These are phyloP conservation scores for Rosa lucieae DNA, from an alignment of 306 rosid species.

Conservation along the genomic window DNA sequence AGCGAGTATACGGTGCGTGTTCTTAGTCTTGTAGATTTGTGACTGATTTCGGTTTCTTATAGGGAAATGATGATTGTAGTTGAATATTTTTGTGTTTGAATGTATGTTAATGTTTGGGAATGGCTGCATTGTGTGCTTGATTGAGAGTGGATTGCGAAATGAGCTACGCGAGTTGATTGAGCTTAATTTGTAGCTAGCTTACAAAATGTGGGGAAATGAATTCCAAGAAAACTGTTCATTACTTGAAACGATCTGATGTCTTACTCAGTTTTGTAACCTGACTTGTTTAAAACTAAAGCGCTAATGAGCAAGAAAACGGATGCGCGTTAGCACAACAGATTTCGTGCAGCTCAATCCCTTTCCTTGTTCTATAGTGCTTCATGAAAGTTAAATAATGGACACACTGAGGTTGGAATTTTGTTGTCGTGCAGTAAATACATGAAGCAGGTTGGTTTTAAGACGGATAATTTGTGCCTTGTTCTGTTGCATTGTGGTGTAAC, in stretches of 20 bases:
- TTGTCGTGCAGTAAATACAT: not conserved
- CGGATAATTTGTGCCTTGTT: not conserved
- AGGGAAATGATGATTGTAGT: not conserved
- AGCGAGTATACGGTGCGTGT: conserved; percentile 75
- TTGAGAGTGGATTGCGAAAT: not conserved
- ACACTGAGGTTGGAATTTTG: not conserved
- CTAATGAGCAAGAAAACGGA: not conserved
- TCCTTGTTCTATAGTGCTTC: not conserved
- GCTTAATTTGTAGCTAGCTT: conserved; percentile 23
- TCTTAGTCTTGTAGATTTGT: not conserved
- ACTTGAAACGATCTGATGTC: not conserved
- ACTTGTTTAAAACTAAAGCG: not conserved
- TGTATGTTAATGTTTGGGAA: not conserved
- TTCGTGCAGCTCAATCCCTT: not conserved
- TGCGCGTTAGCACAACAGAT: not conserved
- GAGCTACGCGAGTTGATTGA: not conserved
- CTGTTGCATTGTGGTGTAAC: not conserved
- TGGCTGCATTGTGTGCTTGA: conserved; percentile 7
- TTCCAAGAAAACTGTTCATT: not conserved
- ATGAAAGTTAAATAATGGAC: not conserved
- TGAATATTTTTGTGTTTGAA: not conserved
- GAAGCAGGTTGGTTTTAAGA: not conserved
- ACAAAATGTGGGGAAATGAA: conserved; percentile 25
- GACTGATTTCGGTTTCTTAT: not conserved
- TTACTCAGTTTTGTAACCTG: not conserved